Evolutionary conservation across 2,329 filamentous ascomycete genomes (phyloP).

Genomic region (Mycosphaerelloides madeirae): DNA sequence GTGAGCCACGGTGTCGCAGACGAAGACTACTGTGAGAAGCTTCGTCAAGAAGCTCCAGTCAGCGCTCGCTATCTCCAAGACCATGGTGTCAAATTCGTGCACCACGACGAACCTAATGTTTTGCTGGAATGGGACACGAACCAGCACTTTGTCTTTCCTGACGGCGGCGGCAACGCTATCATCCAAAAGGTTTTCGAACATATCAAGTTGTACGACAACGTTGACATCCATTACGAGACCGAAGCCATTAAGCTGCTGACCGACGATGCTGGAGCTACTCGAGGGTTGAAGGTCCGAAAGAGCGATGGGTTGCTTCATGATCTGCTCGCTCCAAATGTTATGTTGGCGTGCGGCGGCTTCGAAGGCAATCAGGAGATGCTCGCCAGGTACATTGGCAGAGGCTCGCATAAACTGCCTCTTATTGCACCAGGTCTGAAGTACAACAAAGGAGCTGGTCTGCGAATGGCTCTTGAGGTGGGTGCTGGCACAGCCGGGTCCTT

Average conservation of each 20-base stretch:
- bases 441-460: constrained; percentile 38
- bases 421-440: constrained; percentile 40
- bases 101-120: constrained; percentile 39
- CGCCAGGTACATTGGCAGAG: constrained; percentile 37
- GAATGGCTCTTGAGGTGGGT: constrained; percentile 40
- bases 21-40: constrained; percentile 38
- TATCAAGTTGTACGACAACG: constrained; percentile 32
- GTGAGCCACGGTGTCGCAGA: constrained; percentile 38
- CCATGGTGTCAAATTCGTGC: constrained; percentile 34
- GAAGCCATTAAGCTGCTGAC: constrained; percentile 36
- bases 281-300: constrained; percentile 37
- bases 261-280: constrained; percentile 32
- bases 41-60: constrained; percentile 35
- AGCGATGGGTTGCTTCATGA: constrained; percentile 35
- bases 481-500: constrained; percentile 39
- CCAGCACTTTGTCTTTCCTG: constrained; percentile 39
- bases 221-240: constrained; percentile 38
- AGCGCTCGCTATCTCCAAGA: constrained; percentile 37
- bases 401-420: constrained; percentile 37
- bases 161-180: constrained; percentile 38
- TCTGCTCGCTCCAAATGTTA: constrained; percentile 33
- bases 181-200: constrained; percentile 37
- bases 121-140: constrained; percentile 39
- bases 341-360: constrained; percentile 40
- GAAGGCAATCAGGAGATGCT: constrained; percentile 42